Evolutionary conservation across 176 grass and related monocot genomes (phyloP), one percentile per base, ranked within the genome.

Genomic region (Leersia perrieri): DNA sequence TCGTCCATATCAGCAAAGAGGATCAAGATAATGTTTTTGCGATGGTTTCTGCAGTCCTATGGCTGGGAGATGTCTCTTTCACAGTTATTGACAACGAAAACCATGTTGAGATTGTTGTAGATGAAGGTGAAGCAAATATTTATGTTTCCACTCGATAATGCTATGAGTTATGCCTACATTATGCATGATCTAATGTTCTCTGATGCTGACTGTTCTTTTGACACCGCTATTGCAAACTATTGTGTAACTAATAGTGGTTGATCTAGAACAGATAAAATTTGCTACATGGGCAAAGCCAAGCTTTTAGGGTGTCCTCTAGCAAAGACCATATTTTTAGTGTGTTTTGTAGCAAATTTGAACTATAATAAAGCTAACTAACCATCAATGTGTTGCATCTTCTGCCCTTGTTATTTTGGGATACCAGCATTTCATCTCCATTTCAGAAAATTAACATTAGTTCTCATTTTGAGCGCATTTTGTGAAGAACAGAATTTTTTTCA

Each of bases 1-100:
- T 91, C 9, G 89, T 99, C 28, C 92, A 99, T 88, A 93, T 99
- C 93, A 95, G 88, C 89, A 93, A 93, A 85, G 93, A 95, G 35
- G 87, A 95, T 76, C 96, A 99, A 91, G 92, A 99, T 39, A 91
- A 74, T 73, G 92, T 93, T 86, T 95, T 99, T 28, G 84, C 89
- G 32, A 93, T 93, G 87, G 84, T 99, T 65, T 89, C 88, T 83
- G 96, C 84, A 26, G 89, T 99, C 6, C 84, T 99, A 47, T 99
- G 96, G 96, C 78, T 99, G 60, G 96, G 96, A 70, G 88, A 99
- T 82, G 80, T 99, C 49, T 99, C 93, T 3, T 99, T 99, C 80
- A 90, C 76, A 70, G 80, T 88, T 63, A 93, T 93, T 51, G 96
- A 99, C 83, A 99, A 95, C 67, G 96, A 99, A 88, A 95, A 95